phyloP scores from a whole-genome alignment of 352 stramenopile species.

The Pythium sukuiense region DNA sequence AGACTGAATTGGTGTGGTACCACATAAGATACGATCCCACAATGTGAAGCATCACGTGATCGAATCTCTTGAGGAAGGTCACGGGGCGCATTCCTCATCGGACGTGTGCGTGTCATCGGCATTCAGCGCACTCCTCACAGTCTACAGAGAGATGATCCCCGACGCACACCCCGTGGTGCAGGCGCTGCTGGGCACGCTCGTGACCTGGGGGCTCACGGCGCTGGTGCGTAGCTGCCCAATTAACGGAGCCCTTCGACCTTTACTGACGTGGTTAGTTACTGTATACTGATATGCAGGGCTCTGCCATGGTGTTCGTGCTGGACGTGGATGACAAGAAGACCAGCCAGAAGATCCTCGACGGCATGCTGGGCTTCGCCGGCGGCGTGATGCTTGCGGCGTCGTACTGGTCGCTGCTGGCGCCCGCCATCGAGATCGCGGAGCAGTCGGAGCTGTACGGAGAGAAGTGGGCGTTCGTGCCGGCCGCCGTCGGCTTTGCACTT shows the following conservation, averaged over 20 bases:
- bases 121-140: not conserved
- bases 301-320: conserved; percentile 80
- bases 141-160: conserved; percentile 54
- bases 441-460: conserved; percentile 80
- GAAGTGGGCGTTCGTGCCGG: conserved; percentile 79
- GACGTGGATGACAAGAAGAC: conserved; percentile 71
- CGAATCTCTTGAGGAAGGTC: conserved; percentile 6
- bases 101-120: conserved; percentile 4
- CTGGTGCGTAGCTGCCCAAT: conserved; percentile 33
- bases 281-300: conserved; percentile 34
- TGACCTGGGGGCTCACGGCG: conserved; percentile 86
- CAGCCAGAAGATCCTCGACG: conserved; percentile 83
- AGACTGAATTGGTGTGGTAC: not conserved
- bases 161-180: conserved; percentile 73
- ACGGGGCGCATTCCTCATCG: not conserved
- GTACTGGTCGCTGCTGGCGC: conserved; percentile 88
- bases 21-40: not conserved
- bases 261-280: not conserved
- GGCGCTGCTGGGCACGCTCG: conserved; percentile 77
- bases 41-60: not conserved
- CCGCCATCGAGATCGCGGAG: conserved; percentile 84
- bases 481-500: conserved; percentile 80
- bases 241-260: not conserved
- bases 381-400: conserved; percentile 90
- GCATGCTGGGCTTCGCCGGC: conserved; percentile 87